Evolutionary conservation across 2,329 filamentous ascomycete genomes (phyloP).

Genomic region (Colletotrichum simmondsii): DNA sequence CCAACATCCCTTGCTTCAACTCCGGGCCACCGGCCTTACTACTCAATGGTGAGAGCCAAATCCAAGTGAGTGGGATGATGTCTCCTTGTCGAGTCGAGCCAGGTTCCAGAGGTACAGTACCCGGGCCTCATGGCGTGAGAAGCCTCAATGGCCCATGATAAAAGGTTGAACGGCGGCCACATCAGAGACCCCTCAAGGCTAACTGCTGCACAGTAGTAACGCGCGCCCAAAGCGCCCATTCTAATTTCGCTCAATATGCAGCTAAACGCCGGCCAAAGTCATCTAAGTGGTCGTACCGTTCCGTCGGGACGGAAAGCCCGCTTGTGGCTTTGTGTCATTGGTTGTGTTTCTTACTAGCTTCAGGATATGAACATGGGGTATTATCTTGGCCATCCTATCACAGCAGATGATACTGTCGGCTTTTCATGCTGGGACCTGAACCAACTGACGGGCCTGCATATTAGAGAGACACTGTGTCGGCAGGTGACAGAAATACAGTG

Average conservation of each 20-base stretch:
- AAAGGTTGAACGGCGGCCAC: not conserved
- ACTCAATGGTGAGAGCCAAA: too few relatives aligned
- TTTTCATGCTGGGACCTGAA: not conserved
- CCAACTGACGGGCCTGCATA: not conserved
- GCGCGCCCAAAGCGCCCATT: not conserved
- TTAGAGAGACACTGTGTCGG: not conserved
- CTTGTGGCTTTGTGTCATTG: not conserved
- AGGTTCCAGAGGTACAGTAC: not conserved
- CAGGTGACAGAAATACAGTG: not conserved
- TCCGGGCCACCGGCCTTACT: not conserved
- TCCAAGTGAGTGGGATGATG: not conserved
- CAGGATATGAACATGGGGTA: not conserved
- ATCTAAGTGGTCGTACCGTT: not conserved
- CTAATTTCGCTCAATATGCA: not conserved
- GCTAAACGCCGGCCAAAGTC: not conserved
- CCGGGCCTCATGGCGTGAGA: not conserved
- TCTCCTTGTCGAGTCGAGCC: not conserved
- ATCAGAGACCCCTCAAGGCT: not conserved
- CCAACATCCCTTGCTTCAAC: not conserved
- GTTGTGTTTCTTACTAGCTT: not conserved
- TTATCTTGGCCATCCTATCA: not conserved
- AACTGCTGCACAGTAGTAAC: not conserved
- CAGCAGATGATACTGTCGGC: not conserved
- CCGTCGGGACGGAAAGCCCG: not conserved
- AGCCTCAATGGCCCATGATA: not conserved